Base-by-base conservation (phyloP, 192 early-diverging fungal genomes). In the Entomortierella lignicola region DNA sequence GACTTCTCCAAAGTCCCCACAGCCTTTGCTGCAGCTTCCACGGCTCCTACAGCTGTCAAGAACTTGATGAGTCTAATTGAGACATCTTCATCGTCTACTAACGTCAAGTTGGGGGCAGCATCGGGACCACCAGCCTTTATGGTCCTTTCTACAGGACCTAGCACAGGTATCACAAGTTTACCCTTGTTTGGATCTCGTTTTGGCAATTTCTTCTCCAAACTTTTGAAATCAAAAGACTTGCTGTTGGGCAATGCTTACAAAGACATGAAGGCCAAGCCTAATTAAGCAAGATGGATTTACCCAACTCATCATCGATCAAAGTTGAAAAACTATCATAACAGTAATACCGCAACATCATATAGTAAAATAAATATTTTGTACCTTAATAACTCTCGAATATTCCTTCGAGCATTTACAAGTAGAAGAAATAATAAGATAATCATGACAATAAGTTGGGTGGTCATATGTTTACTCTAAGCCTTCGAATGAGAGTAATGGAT, bases 161-260 rank as follows among this genome's bases (percentile, higher is more conserved):
- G 30, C 10, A 77, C 74, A 0, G 74, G 74, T 7, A 61, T 77
- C 10, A 10, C n/a, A 13, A 43, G 34, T 8, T 23, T 69, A 37
- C 66, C 74, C 2, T 44, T 77, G 17, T 52, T 77, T 43, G 74
- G 74, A 2, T 59, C 48, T 0, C 20, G 27, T 5, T 69, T 69
- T 21, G 15, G 32, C 8, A 77, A 77, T 44, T 69, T 63, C 31
- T 44, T 77, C 41, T 62, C 74, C 0, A 55, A 44, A 32, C n/a
- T 59, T 21, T 23, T 77, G 27, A 77, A 77, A 59, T 77, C 74
- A n/a, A 77, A 77, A 64, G 74, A 77, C 30, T 61, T 77, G 44
- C 63, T 77, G 74, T 29, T 77, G 20, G 66, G 74, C 0, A 60
- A 15, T 34, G 44, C 26, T 55, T 32, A 34, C 21, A 32, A 20